phyloP scores from a whole-genome alignment of 2,329 filamentous ascomycete genomes.

The Emmonsia crescens region DNA sequence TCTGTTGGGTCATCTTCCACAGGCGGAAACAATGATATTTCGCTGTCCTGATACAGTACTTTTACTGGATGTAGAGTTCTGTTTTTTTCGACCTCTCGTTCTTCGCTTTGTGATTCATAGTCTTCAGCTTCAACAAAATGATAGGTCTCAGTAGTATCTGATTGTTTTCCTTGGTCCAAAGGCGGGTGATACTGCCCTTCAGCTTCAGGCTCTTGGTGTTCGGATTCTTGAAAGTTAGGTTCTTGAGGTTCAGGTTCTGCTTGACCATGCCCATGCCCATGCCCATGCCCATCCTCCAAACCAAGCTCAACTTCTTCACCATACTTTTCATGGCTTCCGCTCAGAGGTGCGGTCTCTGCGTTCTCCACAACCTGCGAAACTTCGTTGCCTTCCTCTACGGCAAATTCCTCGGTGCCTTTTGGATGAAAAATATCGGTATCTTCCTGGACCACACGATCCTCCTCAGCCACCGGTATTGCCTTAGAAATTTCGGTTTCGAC shows the following conservation, averaged over 20 bases:
- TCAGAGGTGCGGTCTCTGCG: not conserved
- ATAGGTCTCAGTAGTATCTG: not conserved
- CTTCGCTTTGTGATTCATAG: slow-evolving; percentile 6
- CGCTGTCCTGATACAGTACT: slow-evolving; percentile 44
- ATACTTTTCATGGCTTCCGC: not conserved
- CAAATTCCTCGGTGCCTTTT: not conserved
- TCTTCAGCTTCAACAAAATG: slow-evolving; percentile 8
- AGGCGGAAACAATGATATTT: slow-evolving; percentile 50
- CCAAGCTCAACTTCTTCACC: not conserved
- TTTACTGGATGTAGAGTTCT: slow-evolving; percentile 36
- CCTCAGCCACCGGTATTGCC: not conserved
- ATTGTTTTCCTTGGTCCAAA: not conserved
- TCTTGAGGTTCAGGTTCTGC: not conserved
- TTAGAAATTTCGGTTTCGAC: slow-evolving; percentile 7
- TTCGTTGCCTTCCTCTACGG: not conserved
- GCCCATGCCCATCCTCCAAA: no score
- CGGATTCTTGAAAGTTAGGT: not conserved
- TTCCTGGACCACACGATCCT: not conserved
- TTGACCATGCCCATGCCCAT: not conserved
- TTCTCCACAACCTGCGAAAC: not conserved
- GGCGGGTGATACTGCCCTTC: not conserved
- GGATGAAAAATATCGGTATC: not conserved
- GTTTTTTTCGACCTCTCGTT: slow-evolving; percentile 5
- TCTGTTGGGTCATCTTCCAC: slow-evolving; percentile 42
- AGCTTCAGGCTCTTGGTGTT: not conserved